Conservation (phyloP, 495 filamentous ascomycete genomes). For the Podospora conica region DNA sequence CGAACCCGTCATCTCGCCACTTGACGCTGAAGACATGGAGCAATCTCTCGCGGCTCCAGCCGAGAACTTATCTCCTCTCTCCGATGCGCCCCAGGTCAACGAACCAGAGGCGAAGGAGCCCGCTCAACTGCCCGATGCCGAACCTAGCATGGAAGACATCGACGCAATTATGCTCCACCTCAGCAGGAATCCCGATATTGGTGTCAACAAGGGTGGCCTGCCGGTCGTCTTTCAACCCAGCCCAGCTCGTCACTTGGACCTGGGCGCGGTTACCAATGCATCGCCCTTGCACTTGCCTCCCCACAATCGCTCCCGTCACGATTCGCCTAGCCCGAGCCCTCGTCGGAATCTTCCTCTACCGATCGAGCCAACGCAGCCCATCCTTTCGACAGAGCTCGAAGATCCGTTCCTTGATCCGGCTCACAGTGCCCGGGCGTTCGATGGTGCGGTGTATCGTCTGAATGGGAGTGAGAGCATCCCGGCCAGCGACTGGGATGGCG, state of each 20-base stretch:
- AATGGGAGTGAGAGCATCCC: conserved; percentile 59
- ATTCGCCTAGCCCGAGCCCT: conserved; percentile 72
- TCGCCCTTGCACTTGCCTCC: conserved; percentile 53
- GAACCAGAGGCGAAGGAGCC: conserved; percentile 1
- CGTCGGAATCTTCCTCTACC: conserved; percentile 46
- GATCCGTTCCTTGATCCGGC: conserved; percentile 44
- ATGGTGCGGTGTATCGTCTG: conserved; percentile 58
- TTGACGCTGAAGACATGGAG: conserved; percentile 16
- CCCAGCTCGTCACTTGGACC: conserved; percentile 31
- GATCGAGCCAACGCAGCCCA: conserved; percentile 25
- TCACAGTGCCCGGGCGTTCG: conserved; percentile 33
- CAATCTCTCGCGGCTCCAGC: conserved; percentile 5
- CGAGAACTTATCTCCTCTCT: conserved; percentile 10
- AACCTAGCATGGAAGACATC: conserved; percentile 69
- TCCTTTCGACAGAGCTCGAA: conserved; percentile 38
- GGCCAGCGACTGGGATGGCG: conserved; percentile 86
- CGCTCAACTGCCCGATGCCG: conserved; percentile 10
- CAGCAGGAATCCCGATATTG: conserved; percentile 64
- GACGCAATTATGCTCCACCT: conserved; percentile 82
- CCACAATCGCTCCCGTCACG: conserved; percentile 54
- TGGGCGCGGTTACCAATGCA: conserved; percentile 36
- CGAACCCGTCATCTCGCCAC: conserved; percentile 24
- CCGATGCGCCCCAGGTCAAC: conserved; percentile 3
- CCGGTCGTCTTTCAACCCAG: conserved; percentile 38
- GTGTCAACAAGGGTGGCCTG: conserved; percentile 56